Evolutionary conservation across 78 protist genomes (phyloP).

Genomic region (Dictyostelium capitatum): DNA sequence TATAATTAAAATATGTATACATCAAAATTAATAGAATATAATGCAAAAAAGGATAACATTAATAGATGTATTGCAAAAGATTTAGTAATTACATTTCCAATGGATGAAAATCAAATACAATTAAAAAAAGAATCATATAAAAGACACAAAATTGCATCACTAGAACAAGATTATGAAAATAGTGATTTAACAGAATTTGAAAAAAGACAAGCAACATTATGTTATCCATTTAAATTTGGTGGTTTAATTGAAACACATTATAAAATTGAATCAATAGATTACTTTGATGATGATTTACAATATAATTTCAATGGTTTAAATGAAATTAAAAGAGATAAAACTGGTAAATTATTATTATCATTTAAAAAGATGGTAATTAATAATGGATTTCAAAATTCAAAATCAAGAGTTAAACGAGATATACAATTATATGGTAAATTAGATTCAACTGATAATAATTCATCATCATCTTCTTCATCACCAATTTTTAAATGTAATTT

Average conservation of each 20-base stretch:
- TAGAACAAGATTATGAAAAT: no score
- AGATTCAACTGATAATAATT: not conserved
- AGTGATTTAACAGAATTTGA: no score
- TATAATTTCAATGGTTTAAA: not conserved
- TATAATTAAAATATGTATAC: no score
- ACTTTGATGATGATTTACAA: no score
- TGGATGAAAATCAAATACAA: not conserved
- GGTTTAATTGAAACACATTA: no score
- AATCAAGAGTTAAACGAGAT: not conserved
- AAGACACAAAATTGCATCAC: not conserved
- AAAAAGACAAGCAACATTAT: no score
- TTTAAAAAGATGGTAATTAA: not conserved
- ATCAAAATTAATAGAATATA: no score
- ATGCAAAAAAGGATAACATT: not conserved
- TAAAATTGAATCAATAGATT: no score
- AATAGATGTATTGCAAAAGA: constrained; percentile 6
- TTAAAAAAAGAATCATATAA: not conserved
- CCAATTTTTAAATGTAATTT: not conserved
- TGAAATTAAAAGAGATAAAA: not conserved
- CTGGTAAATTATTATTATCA: not conserved
- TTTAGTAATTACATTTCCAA: not conserved
- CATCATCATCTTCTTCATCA: no score
- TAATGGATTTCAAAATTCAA: no score
- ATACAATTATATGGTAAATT: not conserved
- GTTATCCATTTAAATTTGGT: no score